Evolutionary conservation across 805 yeast genomes (phyloP), one percentile per base, ranked within the genome.

Genomic region (Yamadazyma kitorensis): DNA sequence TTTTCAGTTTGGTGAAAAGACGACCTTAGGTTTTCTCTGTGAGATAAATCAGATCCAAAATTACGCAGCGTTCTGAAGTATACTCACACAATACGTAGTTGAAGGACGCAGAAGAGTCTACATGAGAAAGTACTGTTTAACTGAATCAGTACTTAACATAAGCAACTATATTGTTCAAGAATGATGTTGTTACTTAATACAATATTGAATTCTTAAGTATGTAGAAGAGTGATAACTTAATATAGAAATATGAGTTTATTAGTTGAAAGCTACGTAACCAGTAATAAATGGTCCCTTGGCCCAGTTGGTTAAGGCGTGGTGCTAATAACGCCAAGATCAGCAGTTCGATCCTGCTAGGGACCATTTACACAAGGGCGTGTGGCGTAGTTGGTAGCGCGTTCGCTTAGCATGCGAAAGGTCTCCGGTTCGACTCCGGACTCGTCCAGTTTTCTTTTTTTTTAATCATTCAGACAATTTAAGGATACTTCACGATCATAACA

Each of bases 271-370:
- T 11, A 8, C 11, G 8, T 20, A 20, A 20, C 23, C 23, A 20
- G 11, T 20, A 20, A 20, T 9, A 22, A 65, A 71, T 19, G 71
- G 71, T 64, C 72, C 71, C 72, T 66, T 65, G 71, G 72, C 72
- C 72, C 66, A 66, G 72, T 66, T 65, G 71, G 72, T 66, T 64
- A 66, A 61, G 71, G 71, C 71, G 71, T 53, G 71, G 72, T 66
- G 72, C 71, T 66, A 66, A 66, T 65, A 66, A 66, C 71, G 70
- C 72, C 72, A 52, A 67, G 86, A 78, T 79, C 86, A 77, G 83
- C 86, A 76, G 86, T 79, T 79, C 86, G 86, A 79, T 78, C 86
- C 86, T 76, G 86, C 83, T 77, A 78, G 83, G 83, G 83, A 79
- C 78, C 86, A 79, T 53, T 61, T 49, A 21, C 17, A 28, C 28